These are phyloP conservation scores for Aspergillus versicolor DNA, from an alignment of 2,329 filamentous ascomycete species.

Conservation along the genomic window DNA sequence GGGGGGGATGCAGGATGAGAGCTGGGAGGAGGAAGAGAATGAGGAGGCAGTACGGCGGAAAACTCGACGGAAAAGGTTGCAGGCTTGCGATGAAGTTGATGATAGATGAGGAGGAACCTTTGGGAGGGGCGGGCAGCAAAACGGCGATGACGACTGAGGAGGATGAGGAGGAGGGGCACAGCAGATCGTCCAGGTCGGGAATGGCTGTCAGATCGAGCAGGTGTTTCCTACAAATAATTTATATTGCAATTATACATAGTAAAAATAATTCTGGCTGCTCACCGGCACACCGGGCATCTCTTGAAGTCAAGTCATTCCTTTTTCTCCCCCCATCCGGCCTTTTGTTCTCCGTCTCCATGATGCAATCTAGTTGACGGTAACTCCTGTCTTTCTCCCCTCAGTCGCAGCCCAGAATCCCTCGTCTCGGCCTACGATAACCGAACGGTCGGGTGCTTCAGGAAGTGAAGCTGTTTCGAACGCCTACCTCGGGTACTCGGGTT, in stretches of 20 bases:
- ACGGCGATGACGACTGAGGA: background rate
- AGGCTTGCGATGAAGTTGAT: background rate
- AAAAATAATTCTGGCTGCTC: slow-evolving; percentile 1
- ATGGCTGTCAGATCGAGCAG: background rate
- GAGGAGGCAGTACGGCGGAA: background rate
- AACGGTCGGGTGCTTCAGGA: slow-evolving; percentile 20
- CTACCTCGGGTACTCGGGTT: slow-evolving; percentile 23
- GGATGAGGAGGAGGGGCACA: background rate
- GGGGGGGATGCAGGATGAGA: background rate
- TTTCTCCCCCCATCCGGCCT: slow-evolving; percentile 4
- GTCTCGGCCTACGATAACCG: slow-evolving; percentile 11
- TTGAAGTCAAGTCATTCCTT: slow-evolving; percentile 6
- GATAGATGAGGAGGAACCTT: background rate
- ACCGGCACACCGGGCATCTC: slow-evolving; percentile 18
- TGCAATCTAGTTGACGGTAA: background rate
- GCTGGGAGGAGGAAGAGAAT: background rate
- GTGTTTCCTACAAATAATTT: background rate
- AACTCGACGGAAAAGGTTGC: background rate
- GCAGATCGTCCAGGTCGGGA: background rate
- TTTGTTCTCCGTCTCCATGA: slow-evolving; percentile 3
- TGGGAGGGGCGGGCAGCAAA: background rate
- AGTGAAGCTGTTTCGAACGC: background rate
- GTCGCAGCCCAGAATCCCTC: background rate
- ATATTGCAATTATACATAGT: background rate
- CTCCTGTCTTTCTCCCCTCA: background rate